Conservation (phyloP, 1,284 basidiomycete species). For the Pisolithus thermaeus region DNA sequence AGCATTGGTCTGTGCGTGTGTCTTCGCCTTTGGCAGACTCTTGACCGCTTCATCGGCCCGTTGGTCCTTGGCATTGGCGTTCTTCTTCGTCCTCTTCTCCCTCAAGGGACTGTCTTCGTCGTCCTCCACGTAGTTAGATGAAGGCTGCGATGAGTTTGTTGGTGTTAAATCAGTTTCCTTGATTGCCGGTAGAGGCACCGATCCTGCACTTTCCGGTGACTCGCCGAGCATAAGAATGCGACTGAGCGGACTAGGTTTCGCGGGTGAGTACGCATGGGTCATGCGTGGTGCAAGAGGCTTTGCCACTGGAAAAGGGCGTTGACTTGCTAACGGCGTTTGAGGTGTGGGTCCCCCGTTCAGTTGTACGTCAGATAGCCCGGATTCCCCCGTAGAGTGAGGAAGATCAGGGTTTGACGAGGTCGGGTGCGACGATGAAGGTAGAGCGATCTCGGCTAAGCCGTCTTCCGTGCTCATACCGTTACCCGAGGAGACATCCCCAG, state of each 20-base stretch:
- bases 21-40: constrained; percentile 37
- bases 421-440: neutral
- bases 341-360: constrained; percentile 15
- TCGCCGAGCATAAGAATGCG: constrained; percentile 64
- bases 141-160: constrained; percentile 1
- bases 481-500: constrained; percentile 6
- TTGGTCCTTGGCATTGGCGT: constrained; percentile 11
- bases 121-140: neutral
- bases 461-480: neutral
- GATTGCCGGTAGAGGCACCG: neutral
- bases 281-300: constrained; percentile 62
- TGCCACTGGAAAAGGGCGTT: constrained; percentile 56
- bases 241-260: constrained; percentile 68
- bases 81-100: constrained; percentile 36
- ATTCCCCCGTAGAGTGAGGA: constrained; percentile 17
- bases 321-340: constrained; percentile 25
- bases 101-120: constrained; percentile 34
- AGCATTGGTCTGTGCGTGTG: constrained; percentile 24
- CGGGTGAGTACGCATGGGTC: constrained; percentile 74
- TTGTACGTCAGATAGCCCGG: neutral
- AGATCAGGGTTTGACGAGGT: neutral
- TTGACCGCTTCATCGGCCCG: constrained; percentile 13
- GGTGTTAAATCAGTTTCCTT: constrained; percentile 5
- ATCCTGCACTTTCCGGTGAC: constrained; percentile 47
- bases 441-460: neutral